phyloP scores from a whole-genome alignment of 139 green algal genomes.

The Coelastrella sp. region DNA sequence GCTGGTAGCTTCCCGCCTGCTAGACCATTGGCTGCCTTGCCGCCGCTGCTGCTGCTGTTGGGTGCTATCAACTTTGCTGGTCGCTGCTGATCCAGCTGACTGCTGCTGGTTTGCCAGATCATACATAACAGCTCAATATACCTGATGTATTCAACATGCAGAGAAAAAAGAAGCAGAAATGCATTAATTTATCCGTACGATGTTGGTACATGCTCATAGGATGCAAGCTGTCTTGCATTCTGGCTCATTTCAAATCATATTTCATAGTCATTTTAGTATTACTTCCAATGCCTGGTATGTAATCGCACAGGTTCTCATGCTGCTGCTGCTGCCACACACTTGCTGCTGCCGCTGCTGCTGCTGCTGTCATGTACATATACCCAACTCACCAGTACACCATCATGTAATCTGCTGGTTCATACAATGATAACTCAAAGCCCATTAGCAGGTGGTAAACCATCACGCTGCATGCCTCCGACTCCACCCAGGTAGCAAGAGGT shows the following conservation, averaged over 20 bases:
- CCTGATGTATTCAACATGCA: too few relatives aligned
- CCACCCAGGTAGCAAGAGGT: constrained; percentile 77
- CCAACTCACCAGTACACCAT: constrained; percentile 79
- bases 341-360: too few relatives aligned
- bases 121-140: constrained; percentile 24
- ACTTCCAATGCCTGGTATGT: too few relatives aligned
- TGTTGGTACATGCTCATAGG: too few relatives aligned
- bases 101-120: not conserved
- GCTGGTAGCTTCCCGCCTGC: constrained; percentile 13
- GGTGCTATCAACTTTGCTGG: not conserved
- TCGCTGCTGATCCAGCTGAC: not conserved
- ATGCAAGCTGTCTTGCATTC: not conserved
- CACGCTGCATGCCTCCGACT: constrained; percentile 61
- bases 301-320: not conserved
- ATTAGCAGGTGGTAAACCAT: constrained; percentile 80
- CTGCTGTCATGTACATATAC: not conserved
- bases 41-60: constrained; percentile 27
- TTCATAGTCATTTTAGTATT: not conserved
- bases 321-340: too few relatives aligned
- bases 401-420: constrained; percentile 77
- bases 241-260: not conserved
- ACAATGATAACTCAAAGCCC: constrained; percentile 87
- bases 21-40: not conserved
- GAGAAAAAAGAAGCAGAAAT: too few relatives aligned
- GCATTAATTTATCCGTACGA: too few relatives aligned